Percentiles rank a stretch among this genome's conserved stretches.
Conservation (phyloP, 2,329 filamentous ascomycete species). For the Ophiosphaerella narmari region DNA sequence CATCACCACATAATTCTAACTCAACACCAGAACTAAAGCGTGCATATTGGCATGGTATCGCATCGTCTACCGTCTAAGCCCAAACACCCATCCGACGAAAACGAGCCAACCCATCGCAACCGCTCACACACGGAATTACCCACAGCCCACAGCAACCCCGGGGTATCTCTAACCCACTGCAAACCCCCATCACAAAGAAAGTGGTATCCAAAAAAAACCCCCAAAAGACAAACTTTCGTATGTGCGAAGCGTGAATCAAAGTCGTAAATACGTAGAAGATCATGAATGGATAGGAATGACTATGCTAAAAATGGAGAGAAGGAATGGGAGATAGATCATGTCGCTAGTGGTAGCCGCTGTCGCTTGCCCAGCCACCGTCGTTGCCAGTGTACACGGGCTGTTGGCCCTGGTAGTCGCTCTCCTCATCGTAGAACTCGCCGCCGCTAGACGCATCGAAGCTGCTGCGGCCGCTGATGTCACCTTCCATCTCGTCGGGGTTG, state of each 20-base stretch:
- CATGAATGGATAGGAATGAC: background rate
- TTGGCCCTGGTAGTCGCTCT: conserved; percentile 57
- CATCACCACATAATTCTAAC: no score
- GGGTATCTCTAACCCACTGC: conserved; percentile 17
- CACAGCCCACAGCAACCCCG: conserved; percentile 9
- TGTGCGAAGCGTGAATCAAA: conserved; percentile 2
- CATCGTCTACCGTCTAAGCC: conserved; percentile 7
- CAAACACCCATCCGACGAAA: background rate
- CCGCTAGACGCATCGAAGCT: conserved; percentile 76
- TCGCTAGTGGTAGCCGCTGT: conserved; percentile 18
- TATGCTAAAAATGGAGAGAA: background rate
- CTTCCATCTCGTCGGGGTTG: conserved; percentile 58
- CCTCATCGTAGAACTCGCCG: conserved; percentile 72
- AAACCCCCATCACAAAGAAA: conserved; percentile 12
- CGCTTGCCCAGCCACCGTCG: conserved; percentile 43
- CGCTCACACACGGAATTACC: background rate
- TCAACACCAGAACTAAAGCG: background rate
- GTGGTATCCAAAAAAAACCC: conserved; percentile 21
- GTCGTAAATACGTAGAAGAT: conserved; percentile 11
- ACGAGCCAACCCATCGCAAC: no score
- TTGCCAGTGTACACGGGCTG: conserved; percentile 36
- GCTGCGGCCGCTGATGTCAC: conserved; percentile 74
- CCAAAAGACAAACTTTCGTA: conserved; percentile 6
- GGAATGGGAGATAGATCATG: background rate
- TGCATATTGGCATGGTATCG: conserved; percentile 5